A percentile compares a stretch with the other conserved stretches of the same genome.
Conservation (phyloP, 352 stramenopile genomes). For the Pythium dissotocum region DNA sequence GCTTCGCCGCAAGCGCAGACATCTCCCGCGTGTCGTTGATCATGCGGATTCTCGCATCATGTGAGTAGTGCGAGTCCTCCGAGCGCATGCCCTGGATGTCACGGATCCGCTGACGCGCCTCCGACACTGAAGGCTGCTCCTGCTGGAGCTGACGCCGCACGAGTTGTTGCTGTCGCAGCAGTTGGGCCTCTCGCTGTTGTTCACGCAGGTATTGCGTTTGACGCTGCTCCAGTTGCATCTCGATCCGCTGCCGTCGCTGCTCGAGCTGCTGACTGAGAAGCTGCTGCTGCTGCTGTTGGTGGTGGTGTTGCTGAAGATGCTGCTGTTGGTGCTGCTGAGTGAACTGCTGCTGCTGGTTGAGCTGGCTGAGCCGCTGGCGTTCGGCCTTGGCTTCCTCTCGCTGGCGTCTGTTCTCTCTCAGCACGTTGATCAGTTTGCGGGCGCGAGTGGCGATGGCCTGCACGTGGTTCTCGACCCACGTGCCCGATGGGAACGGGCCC, state of each 20-base stretch:
- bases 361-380: background rate
- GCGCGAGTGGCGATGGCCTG: conserved; percentile 2
- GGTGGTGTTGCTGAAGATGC: background rate
- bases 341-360: background rate
- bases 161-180: background rate
- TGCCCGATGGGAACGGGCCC: conserved; percentile 48
- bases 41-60: conserved; percentile 42
- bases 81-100: conserved; percentile 66
- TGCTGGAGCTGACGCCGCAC: background rate
- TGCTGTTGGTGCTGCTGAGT: background rate
- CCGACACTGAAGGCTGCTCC: conserved; percentile 25
- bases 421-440: background rate
- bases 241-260: background rate
- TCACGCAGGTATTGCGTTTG: background rate
- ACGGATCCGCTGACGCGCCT: conserved; percentile 48
- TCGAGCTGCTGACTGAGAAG: conserved; percentile 4
- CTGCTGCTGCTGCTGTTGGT: conserved; percentile 1
- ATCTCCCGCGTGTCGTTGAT: conserved; percentile 34
- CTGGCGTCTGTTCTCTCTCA: background rate
- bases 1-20: conserved; percentile 2
- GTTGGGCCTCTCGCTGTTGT: background rate
- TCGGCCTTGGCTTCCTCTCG: background rate
- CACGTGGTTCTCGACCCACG: conserved; percentile 84
- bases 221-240: background rate
- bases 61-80: conserved; percentile 58